Base-by-base conservation (phyloP, 2,329 filamentous ascomycete genomes). In the Sporothrix globosa region DNA sequence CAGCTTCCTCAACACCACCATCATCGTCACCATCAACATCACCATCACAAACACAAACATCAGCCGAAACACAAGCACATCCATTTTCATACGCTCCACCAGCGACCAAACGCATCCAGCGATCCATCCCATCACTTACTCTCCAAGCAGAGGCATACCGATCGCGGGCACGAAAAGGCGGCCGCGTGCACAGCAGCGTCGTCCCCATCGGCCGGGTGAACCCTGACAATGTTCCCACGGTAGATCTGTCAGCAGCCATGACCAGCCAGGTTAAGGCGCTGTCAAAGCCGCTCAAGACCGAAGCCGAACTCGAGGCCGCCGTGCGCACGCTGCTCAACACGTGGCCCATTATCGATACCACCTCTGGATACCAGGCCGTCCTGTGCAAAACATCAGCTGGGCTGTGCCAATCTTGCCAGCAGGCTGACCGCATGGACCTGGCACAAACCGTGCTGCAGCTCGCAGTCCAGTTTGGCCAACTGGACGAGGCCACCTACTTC, bases 401-500 rank as follows among this genome's bases (percentile, higher is more conserved):
- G 27, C 76, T 83, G 6, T 80, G 77, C 58, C 75, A 72, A 21
- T 74, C 76, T 44, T 82, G 77, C 68, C 80, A 79, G 70, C 73
- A 74, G 30, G 67, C 71, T 14, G 76, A 74, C 7, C 75, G 74
- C 66, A 76, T 77, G 72, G 75, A 79, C 1, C 77, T 79, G 10
- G 81, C 81, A 1, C 73, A 74, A 39, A 72, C 72, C 3, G 74
- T 82, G 4, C 73, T 83, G 5, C 68, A 50, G 30, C 63, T 72
- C 4, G 75, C 78, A 6, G 52, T 80, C 4, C 58, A 61, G 2
- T 70, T 74, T 14, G 77, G 77, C 0, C 71, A 76, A 5, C 67
- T 83, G 1, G 72, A 77, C 19, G 79, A 81, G 72, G 74, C 68
- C 9, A 72, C 75, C 17, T 83, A 79, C 60, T 78, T 79, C 66